A percentile compares a stretch with the other conserved stretches of the same genome.
These are phyloP conservation scores for Colletotrichum paranaense DNA, from an alignment of 2,329 filamentous ascomycete species.

Conservation along the genomic window DNA sequence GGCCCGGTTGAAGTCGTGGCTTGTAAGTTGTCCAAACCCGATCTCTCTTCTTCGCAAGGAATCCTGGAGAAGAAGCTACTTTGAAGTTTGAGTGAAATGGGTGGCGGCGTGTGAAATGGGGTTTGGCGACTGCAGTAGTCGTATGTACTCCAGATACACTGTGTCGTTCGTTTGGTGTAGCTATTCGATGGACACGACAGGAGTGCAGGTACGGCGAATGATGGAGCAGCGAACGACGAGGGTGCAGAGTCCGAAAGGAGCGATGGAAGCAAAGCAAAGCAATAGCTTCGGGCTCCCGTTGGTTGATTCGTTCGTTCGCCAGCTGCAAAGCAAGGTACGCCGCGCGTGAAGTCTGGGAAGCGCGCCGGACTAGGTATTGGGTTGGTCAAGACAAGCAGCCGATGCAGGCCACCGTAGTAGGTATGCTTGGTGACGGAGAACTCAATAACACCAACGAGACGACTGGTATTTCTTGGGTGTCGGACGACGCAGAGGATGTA, in stretches of 20 bases:
- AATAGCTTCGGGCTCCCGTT: constrained; percentile 14
- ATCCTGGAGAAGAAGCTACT: neutral
- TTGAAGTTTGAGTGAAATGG: constrained; percentile 7
- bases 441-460: constrained; percentile 15
- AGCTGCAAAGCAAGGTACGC: constrained; percentile 30
- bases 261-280: constrained; percentile 24
- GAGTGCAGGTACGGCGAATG: constrained; percentile 49
- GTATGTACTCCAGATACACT: constrained; percentile 32
- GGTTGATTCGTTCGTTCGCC: constrained; percentile 27
- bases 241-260: constrained; percentile 23
- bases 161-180: constrained; percentile 40
- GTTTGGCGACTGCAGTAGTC: constrained; percentile 28
- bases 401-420: constrained; percentile 9
- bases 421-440: constrained; percentile 9
- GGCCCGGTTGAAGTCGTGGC: constrained; percentile 29
- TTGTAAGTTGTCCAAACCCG: neutral
- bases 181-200: constrained; percentile 47
- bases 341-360: constrained; percentile 28
- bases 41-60: constrained; percentile 26
- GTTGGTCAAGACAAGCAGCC: constrained; percentile 28
- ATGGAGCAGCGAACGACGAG: constrained; percentile 30
- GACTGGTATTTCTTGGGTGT: constrained; percentile 12
- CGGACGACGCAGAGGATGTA: constrained; percentile 19
- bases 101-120: constrained; percentile 15
- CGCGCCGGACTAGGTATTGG: constrained; percentile 19